These are phyloP conservation scores for Boletus speciosus DNA, from an alignment of 768 basidiomycete genomes.

Conservation along the genomic window DNA sequence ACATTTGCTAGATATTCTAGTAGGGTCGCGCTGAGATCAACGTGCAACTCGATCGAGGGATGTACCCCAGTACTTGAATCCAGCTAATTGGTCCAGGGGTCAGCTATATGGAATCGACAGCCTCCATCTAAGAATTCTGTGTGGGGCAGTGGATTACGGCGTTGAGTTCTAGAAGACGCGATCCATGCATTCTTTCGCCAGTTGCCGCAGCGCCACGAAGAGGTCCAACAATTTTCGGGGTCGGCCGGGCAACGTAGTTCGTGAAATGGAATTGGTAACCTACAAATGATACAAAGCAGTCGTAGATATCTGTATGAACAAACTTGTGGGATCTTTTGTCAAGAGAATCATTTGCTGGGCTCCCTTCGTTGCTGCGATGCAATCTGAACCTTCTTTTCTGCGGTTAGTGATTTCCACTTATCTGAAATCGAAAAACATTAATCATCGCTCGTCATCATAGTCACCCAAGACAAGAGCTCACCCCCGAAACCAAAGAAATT, in stretches of 20 bases:
- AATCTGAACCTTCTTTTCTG: conserved; percentile 21
- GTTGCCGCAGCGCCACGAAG: background rate
- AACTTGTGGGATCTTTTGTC: background rate
- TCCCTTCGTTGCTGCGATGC: conserved; percentile 7
- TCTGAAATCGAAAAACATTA: conserved; percentile 6
- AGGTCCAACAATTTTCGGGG: background rate
- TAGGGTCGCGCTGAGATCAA: too few species aligned
- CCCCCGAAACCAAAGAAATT: conserved; percentile 22
- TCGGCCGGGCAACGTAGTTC: background rate
- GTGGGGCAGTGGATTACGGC: background rate
- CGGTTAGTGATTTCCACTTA: conserved; percentile 22
- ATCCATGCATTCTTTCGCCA: background rate
- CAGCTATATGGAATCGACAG: too few species aligned
- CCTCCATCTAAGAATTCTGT: background rate
- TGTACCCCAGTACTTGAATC: too few species aligned
- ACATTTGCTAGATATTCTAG: too few species aligned
- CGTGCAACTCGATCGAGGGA: too few species aligned
- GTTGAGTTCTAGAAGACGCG: background rate
- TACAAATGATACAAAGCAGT: conserved; percentile 5
- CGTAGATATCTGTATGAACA: background rate
- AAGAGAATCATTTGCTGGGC: conserved; percentile 1
- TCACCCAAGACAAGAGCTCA: conserved; percentile 1
- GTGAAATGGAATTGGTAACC: background rate
- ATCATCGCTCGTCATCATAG: background rate
- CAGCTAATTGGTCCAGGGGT: too few species aligned